Evolutionary conservation across 345 rosid genomes (phyloP), one percentile per base, ranked within the genome.

Genomic region (Sonneratia alba): DNA sequence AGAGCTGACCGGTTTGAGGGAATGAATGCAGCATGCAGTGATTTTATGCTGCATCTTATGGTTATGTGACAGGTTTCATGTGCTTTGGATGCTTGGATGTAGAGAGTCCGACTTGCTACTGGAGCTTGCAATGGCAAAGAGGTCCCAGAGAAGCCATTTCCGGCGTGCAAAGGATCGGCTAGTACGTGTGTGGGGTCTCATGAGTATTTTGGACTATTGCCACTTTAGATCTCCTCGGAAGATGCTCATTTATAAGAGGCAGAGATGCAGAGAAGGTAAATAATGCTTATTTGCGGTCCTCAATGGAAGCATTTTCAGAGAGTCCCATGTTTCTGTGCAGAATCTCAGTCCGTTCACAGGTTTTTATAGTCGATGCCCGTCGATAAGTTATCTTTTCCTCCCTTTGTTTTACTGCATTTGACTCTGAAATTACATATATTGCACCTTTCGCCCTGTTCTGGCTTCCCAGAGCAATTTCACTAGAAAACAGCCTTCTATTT

Each of bases 151-250:
- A 45, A 72, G 68, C 24, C 59, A 55, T 5, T 61, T 66, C 7
- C 78, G 74, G 72, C 66, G 38, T 62, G 80, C 74, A 62, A 76
- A 81, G 70, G 73, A 51, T 57, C 80, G 73, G 24, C 43, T 82
- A 3, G 81, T 82, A 34, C 79, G 78, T 64, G 76, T 83, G 81
- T 72, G 86, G 86, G 77, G 80, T 62, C 47, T 83, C 40, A 76
- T 83, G 12, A 83, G 75, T 21, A 74, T 80, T 69, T 74, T 83
- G 56, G 81, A 83, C 53, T 80, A 78, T 62, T 81, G 86, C 68
- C 80, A 77, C 15, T 73, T 67, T 67, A 79, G 77, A 59, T 51
- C 81, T 36, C 76, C 73, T 64, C 78, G 67, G 73, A 83, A 74
- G 77, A 76, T 83, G 72, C 73, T 83, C 53, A 43, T 81, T 34